Percentiles rank a stretch among this genome's conserved stretches.
Evolutionary conservation across 495 filamentous ascomycete genomes (phyloP).

Genomic region (Stereocaulon alpinum): DNA sequence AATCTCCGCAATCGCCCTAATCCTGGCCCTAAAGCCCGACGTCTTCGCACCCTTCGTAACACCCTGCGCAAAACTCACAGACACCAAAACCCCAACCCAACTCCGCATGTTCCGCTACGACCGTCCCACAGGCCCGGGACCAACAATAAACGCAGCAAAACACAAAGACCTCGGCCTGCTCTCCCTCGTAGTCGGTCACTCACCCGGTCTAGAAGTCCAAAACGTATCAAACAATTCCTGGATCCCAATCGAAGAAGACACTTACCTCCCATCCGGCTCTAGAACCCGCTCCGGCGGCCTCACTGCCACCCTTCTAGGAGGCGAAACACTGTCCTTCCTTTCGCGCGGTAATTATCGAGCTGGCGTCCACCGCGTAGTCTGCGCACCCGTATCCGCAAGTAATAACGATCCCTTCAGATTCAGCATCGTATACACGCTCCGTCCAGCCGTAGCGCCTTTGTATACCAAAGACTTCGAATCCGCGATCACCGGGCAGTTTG

Average conservation of each 20-base stretch:
- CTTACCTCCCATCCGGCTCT: slow-evolving; percentile 4
- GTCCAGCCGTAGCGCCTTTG: slow-evolving; percentile 16
- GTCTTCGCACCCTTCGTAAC: slow-evolving; percentile 14
- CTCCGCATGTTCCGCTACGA: slow-evolving; percentile 21
- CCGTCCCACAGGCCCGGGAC: slow-evolving; percentile 1
- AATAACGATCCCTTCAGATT: slow-evolving; percentile 10
- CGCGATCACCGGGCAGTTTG: slow-evolving; percentile 10
- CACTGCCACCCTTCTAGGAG: slow-evolving; percentile 16
- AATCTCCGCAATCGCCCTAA: slow-evolving; percentile 6
- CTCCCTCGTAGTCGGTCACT: slow-evolving; percentile 19
- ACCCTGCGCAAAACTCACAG: slow-evolving; percentile 13
- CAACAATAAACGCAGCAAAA: slow-evolving; percentile 18
- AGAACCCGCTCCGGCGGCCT: slow-evolving; percentile 11
- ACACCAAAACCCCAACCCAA: slow-evolving; percentile 13
- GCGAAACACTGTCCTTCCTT: slow-evolving; percentile 19
- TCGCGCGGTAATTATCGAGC: slow-evolving; percentile 11
- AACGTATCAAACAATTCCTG: slow-evolving; percentile 1
- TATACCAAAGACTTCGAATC: slow-evolving; percentile 16
- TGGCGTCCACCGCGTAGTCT: slow-evolving; percentile 17
- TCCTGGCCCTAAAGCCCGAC: neutral
- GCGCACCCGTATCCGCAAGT: slow-evolving; percentile 1
- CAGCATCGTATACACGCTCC: slow-evolving; percentile 16
- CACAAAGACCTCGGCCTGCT: slow-evolving; percentile 20
- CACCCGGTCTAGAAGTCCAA: slow-evolving; percentile 16
- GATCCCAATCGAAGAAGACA: slow-evolving; percentile 16